These are phyloP conservation scores for Alternaria ventricosa DNA, from an alignment of 2,329 filamentous ascomycete genomes.

Conservation along the genomic window DNA sequence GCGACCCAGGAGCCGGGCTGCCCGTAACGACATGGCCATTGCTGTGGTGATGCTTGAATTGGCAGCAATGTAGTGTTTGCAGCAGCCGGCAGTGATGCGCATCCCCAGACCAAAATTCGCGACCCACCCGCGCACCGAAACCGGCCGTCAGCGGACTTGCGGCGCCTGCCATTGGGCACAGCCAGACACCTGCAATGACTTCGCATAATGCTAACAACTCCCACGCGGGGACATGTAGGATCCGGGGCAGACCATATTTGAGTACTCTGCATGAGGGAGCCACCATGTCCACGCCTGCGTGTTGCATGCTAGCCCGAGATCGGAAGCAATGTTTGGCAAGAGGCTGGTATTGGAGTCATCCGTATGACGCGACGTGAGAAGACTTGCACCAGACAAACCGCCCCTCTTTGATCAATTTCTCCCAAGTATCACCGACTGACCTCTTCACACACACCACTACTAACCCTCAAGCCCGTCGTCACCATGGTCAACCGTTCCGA, in stretches of 20 bases:
- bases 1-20: slow-evolving; percentile 41
- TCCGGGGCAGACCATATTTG: background rate
- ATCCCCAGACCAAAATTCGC: slow-evolving; percentile 21
- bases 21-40: slow-evolving; percentile 49
- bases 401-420: slow-evolving; percentile 8
- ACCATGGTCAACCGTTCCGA: slow-evolving; percentile 75
- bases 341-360: slow-evolving; percentile 33
- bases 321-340: slow-evolving; percentile 22
- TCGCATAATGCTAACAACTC: slow-evolving; percentile 25
- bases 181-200: slow-evolving; percentile 25
- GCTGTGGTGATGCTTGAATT: slow-evolving; percentile 14
- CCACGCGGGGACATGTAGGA: slow-evolving; percentile 14
- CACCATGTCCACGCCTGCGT: background rate
- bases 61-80: slow-evolving; percentile 29
- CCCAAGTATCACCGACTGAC: slow-evolving; percentile 1
- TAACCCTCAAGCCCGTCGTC: slow-evolving; percentile 5
- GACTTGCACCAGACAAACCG: slow-evolving; percentile 19
- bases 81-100: slow-evolving; percentile 5
- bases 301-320: slow-evolving; percentile 26
- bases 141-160: slow-evolving; percentile 43
- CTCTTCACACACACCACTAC: background rate
- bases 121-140: slow-evolving; percentile 27
- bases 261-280: background rate
- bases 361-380: slow-evolving; percentile 32
- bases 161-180: slow-evolving; percentile 33